Base-by-base conservation (phyloP, 140 eudicot genomes). In the Senecio squalidus region DNA sequence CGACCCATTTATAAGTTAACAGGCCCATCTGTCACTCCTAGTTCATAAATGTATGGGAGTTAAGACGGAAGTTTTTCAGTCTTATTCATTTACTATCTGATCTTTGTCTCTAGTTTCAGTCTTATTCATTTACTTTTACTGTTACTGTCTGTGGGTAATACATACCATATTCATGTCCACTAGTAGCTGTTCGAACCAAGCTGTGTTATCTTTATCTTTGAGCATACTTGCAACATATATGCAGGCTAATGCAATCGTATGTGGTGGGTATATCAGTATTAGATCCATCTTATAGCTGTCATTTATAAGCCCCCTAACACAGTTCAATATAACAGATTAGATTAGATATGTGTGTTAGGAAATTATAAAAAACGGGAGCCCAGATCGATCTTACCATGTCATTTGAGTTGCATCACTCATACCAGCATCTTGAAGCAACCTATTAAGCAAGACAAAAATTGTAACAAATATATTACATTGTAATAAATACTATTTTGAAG, bases 101-200 rank as follows among this genome's bases (percentile, higher is more conserved):
- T 34, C 13, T 34, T 9, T 2, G 3, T 10, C 4, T 38, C 4
- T 38, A 13, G 3, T 38, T 2, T 13, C 4, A 11, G 0, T 3
- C 4, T 38, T 34, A 34, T 34, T 14, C 30, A 8, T 49, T 48
- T 4, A 2, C 14, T 24, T 30, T 23, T 17, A n/a, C 51, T 44
- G 13, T 54, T 8, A 6, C 10, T 16, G 44, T 43, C 36, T 60
- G 43, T n/a, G 26, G 46, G 65, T 62, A 13, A 51, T 50, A 56
- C 87, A 1, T 75, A 93, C 99, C 85, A 83, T 84, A 62, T 88
- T 93, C 96, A 93, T 93, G 71, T 93, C 99, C 55, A 82, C 99
- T 51, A 90, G 95, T 22, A 93, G 85, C 75, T 93, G 96, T 80
- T 93, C 99, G 60, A 93, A 93, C 99, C 99, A 93, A 69, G 96